Percentiles rank a stretch among this genome's conserved stretches.
Conservation (phyloP, 768 basidiomycete species). For the Suillus subluteus region DNA sequence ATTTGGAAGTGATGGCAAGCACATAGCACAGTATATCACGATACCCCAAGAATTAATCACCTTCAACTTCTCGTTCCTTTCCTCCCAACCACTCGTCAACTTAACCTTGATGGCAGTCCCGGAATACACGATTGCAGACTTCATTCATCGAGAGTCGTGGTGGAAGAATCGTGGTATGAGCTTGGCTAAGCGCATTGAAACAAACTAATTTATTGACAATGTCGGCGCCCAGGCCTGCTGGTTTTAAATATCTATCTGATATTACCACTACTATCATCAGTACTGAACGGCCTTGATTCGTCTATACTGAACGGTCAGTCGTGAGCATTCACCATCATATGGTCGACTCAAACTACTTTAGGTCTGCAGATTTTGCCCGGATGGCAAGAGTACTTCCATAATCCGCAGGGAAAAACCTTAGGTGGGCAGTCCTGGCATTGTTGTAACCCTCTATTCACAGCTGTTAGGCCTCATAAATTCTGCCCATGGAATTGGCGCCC, state of each 20-base stretch:
- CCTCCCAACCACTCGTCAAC: not conserved
- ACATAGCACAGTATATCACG: constrained; percentile 1
- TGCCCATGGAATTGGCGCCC: constrained; percentile 64
- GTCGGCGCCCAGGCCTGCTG: constrained; percentile 50
- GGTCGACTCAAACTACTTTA: constrained; percentile 38
- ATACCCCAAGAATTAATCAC: constrained; percentile 1
- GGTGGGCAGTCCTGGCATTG: constrained; percentile 36
- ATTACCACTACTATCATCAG: constrained; percentile 64
- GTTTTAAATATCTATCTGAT: constrained; percentile 60
- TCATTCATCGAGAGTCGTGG: constrained; percentile 63
- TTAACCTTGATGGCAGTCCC: constrained; percentile 36
- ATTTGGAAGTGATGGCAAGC: constrained; percentile 6
- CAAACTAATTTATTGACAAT: not conserved
- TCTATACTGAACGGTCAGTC: constrained; percentile 61
- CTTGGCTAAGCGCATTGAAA: not conserved
- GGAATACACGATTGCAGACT: constrained; percentile 60
- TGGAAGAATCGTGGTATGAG: constrained; percentile 60
- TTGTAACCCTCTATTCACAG: not conserved
- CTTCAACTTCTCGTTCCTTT: not conserved
- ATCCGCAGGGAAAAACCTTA: constrained; percentile 54
- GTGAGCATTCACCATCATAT: not conserved
- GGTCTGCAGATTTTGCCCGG: constrained; percentile 70
- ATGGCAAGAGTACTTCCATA: constrained; percentile 59
- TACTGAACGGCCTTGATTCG: constrained; percentile 69
- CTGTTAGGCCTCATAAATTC: constrained; percentile 64